Percentiles rank a stretch among this genome's conserved stretches.
Conservation (phyloP, 2,329 filamentous ascomycete species). For the Ceratocystis cacaofunesta region DNA sequence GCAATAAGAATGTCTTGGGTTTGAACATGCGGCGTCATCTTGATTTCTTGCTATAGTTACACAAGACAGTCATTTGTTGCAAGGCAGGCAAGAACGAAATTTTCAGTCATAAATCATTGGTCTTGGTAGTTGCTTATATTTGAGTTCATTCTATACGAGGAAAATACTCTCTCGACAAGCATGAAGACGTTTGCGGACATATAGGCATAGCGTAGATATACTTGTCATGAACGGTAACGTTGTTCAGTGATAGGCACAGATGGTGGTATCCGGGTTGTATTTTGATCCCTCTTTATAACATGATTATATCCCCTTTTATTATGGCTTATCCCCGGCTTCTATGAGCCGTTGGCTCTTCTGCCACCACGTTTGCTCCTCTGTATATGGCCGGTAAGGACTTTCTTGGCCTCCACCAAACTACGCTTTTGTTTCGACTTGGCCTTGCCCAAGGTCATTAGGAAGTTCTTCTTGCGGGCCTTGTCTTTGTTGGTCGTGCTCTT, state of each 20-base stretch:
- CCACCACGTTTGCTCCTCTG: constrained; percentile 74
- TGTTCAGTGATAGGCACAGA: neutral
- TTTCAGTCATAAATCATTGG: too few species aligned
- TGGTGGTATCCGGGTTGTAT: neutral
- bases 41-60: too few species aligned
- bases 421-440: constrained; percentile 91
- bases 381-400: constrained; percentile 66
- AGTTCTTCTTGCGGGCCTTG: constrained; percentile 95
- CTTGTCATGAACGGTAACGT: neutral
- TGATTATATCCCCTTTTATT: neutral
- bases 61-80: too few species aligned
- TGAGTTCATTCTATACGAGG: too few species aligned
- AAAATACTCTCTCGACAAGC: too few species aligned
- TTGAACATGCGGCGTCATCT: too few species aligned
- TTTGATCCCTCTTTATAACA: neutral
- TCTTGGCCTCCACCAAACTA: constrained; percentile 73
- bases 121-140: too few species aligned
- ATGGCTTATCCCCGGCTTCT: neutral
- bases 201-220: neutral
- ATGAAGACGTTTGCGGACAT: too few species aligned
- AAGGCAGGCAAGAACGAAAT: too few species aligned
- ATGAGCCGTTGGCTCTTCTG: constrained; percentile 52
- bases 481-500: constrained; percentile 97
- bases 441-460: constrained; percentile 94
- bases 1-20: too few species aligned